Evolutionary conservation across 108 stramenopile genomes (phyloP).

Genomic region (Pseudonitzschia pungens): DNA sequence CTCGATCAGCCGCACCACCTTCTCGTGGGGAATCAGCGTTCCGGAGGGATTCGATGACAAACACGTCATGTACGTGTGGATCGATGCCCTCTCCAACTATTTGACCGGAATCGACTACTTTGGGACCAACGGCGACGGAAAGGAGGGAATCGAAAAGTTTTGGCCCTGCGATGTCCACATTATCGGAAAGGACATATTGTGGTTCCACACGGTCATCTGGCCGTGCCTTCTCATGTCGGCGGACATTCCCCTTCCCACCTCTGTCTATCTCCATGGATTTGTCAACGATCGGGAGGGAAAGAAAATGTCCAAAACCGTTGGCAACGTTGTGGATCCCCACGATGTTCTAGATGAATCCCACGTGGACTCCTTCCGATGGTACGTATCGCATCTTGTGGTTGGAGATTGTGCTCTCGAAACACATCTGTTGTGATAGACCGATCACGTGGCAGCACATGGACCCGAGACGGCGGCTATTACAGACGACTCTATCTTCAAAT

Average conservation of each 20-base stretch:
- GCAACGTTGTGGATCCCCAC: slow-evolving; percentile 97
- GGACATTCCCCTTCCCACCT: slow-evolving; percentile 84
- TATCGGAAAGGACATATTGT: slow-evolving; percentile 98
- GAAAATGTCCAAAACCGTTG: slow-evolving; percentile 98
- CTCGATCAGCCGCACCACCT: slow-evolving; percentile 93
- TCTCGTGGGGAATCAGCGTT: slow-evolving; percentile 94
- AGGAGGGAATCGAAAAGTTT: slow-evolving; percentile 60
- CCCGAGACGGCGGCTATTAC: background rate
- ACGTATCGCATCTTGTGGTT: slow-evolving; percentile 20
- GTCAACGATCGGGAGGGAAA: slow-evolving; percentile 95
- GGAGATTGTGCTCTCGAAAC: background rate
- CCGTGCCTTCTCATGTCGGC: slow-evolving; percentile 98
- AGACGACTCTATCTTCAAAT: no score
- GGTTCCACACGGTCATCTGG: slow-evolving; percentile 99
- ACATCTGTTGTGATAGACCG: no score
- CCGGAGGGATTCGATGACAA: slow-evolving; percentile 89
- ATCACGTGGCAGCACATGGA: no score
- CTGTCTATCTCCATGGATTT: slow-evolving; percentile 97
- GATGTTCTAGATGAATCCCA: slow-evolving; percentile 88
- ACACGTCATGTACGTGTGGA: slow-evolving; percentile 99
- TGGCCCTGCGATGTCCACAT: slow-evolving; percentile 97
- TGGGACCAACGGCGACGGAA: slow-evolving; percentile 52
- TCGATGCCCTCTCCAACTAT: slow-evolving; percentile 98
- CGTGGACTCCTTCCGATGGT: slow-evolving; percentile 95
- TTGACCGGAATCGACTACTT: slow-evolving; percentile 89